Base-by-base conservation (phyloP, 2,329 filamentous ascomycete genomes). In the Pseudogymnoascus verrucosus region DNA sequence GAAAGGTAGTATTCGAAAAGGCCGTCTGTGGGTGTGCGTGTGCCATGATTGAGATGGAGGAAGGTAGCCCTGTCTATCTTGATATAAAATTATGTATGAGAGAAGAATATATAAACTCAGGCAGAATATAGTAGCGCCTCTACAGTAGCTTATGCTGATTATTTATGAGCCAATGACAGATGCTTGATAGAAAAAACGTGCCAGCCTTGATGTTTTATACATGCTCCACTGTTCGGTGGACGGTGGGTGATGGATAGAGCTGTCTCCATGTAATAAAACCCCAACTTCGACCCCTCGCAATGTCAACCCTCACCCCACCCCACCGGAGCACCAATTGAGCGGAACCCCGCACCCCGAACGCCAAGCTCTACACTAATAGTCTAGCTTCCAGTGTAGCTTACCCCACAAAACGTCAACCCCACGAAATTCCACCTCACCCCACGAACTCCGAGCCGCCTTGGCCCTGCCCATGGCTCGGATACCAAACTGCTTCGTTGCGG, bases 11-110 rank as follows among this genome's bases (percentile, higher is more conserved):
- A 10, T 70, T 62, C 2, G 65, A 31, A 65, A 79, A 79, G 1
- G 74, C 68, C n/a, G 72, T 73, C 67, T 80, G 78, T 4, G 78
- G 78, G 60, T 80, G 74, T 26, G 74, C 26, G 10, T 57, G n/a
- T 57, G 26, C 70, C 76, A 78, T 75, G 63, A 37, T 42, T 47
- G 19, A 26, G 10, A 23, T 37, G 16, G 37, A 16, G n/a, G 28
- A 37, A 39, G 6, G 2, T 26, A 14, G 1, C 4, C 26, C 28
- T 31, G 47, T 19, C n/a, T 34, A 57, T 57, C 19, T 34, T 26
- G 47, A 34, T 57, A 34, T 57, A 57, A 34, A 11, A 6, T 14
- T 34, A 54, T 54, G 47, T 31, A 54, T 5, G n/a, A 57, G 28
- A 57, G 26, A 57, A 19, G 28, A 57, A 57, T 34, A 57, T 57